These are phyloP conservation scores for Silene latifolia DNA, from an alignment of 148 eudicot genomes.

Conservation along the genomic window DNA sequence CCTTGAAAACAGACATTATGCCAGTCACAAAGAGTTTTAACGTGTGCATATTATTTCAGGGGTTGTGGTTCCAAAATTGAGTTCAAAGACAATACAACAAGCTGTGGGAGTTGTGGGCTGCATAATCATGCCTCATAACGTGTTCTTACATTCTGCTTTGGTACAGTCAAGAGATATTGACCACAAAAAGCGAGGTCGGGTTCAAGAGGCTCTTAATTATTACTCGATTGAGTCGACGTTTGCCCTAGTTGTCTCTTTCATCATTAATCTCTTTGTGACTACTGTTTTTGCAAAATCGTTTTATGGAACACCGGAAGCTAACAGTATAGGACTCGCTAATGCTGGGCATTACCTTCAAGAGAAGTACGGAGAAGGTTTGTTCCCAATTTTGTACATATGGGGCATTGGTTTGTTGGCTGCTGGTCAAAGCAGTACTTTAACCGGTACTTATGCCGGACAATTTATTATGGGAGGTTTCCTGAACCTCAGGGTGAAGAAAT, in stretches of 20 bases:
- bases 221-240: slow-evolving; percentile 69
- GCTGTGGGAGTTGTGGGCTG: slow-evolving; percentile 94
- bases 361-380: slow-evolving; percentile 66
- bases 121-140: slow-evolving; percentile 87
- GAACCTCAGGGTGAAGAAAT: slow-evolving; percentile 64
- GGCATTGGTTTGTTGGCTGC: slow-evolving; percentile 92
- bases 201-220: slow-evolving; percentile 80
- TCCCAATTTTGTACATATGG: slow-evolving; percentile 85
- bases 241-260: slow-evolving; percentile 62
- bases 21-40: slow-evolving; percentile 2
- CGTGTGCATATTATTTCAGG: slow-evolving; percentile 38
- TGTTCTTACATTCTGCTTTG: slow-evolving; percentile 81
- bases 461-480: slow-evolving; percentile 92
- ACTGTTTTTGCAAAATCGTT: slow-evolving; percentile 88
- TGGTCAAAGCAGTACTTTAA: slow-evolving; percentile 88
- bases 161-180: slow-evolving; percentile 81
- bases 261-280: slow-evolving; percentile 73
- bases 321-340: slow-evolving; percentile 65
- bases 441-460: slow-evolving; percentile 90
- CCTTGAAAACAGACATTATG: background rate
- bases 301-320: slow-evolving; percentile 57
- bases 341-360: slow-evolving; percentile 75
- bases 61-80: slow-evolving; percentile 67
- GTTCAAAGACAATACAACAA: slow-evolving; percentile 54
- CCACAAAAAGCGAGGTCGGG: slow-evolving; percentile 53